These are phyloP conservation scores for Euphorbia celastroides DNA, from an alignment of 441 rosid species.

Conservation along the genomic window DNA sequence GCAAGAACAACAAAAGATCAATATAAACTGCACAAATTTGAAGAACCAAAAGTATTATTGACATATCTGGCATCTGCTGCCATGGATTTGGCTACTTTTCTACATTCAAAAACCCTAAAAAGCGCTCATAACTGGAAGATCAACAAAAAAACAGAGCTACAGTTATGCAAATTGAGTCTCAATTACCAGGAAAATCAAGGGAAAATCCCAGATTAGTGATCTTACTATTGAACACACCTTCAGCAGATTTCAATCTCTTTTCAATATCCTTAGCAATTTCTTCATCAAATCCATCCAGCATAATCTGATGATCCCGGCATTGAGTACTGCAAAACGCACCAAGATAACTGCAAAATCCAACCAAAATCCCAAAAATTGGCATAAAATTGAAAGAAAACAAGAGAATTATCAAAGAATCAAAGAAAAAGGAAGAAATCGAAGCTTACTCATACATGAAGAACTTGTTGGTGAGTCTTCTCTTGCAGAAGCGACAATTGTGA, in stretches of 20 bases:
- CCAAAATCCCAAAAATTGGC: not conserved
- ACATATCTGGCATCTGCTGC: conserved; percentile 3
- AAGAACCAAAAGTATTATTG: not conserved
- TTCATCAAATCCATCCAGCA: not conserved
- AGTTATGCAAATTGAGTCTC: not conserved
- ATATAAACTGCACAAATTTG: not conserved
- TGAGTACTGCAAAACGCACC: not conserved
- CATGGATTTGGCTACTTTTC: not conserved
- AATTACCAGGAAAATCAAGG: not conserved
- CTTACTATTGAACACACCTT: not conserved
- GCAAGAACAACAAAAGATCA: not conserved
- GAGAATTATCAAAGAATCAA: not conserved
- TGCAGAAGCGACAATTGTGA: not conserved
- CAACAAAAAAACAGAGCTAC: not conserved
- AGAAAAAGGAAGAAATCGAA: not conserved
- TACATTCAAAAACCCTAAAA: not conserved
- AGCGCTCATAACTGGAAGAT: not conserved
- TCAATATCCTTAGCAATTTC: not conserved
- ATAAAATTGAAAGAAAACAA: not conserved
- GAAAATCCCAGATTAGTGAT: not conserved
- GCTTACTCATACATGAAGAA: not conserved
- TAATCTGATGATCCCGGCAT: not conserved
- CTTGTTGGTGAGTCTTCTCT: not conserved
- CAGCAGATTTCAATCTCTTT: not conserved
- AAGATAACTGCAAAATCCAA: not conserved